Base-by-base conservation (phyloP, 257 asterid genomes). In the Scutellaria minor region DNA sequence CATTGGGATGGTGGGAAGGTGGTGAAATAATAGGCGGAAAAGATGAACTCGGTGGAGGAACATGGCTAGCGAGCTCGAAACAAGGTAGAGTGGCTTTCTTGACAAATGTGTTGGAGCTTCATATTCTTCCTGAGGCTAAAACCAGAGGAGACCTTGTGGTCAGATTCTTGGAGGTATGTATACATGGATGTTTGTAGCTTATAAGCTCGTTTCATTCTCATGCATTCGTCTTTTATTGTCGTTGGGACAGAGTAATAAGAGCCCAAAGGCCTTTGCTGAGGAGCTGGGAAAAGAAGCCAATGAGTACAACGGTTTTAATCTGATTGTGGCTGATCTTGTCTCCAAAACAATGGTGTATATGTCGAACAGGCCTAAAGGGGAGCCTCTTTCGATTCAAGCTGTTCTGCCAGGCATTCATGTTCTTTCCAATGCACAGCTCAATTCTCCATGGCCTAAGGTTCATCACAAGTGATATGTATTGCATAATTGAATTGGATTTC, bases 401-500 rank as follows among this genome's bases (percentile, higher is more conserved):
- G 91, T 90, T 56, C 83, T 42, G 37, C 91, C 89, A 4, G 91
- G 91, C 35, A 72, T 84, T n/a, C 95, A 86, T 54, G 91, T 88
- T 41, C 87, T 85, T 52, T 72, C 96, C 59, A 90, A 90, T 66
- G 88, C 91, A 6, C 81, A 74, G 37, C 83, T 86, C 57, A 85
- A 85, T 80, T 85, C 95, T 3, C 91, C 95, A 1, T 90, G 95
- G 96, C 96, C 96, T 22, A 90, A 90, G 91, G 96, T 79, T 10
- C 9, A 55, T 22, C 40, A n/a, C 60, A 18, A 11, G 42, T 35
- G 4, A 59, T 14, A 27, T 0, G 1, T n/a, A 20, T 11, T 8
- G 9, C 9, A 12, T 31, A 20, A 14, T n/a, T 7, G 12, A 14
- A 6, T 13, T 39, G 27, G 7, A 14, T 60, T 60, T 6, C 1